Base-by-base conservation (phyloP, 768 basidiomycete species). In the Amyloporia xantha region DNA sequence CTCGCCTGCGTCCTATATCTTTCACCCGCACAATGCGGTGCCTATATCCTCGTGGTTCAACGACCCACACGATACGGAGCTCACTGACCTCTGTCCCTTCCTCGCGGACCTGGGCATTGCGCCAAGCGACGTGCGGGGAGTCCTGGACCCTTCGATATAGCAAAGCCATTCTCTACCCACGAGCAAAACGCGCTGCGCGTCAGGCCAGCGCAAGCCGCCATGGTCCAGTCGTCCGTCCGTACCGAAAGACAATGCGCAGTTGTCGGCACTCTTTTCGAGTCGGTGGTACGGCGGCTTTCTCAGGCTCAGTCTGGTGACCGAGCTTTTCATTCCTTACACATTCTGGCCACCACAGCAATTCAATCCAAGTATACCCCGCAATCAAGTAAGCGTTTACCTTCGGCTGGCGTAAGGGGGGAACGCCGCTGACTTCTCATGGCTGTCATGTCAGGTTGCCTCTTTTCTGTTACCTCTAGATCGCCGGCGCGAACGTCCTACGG, bases 1-100 rank as follows among this genome's bases (percentile, higher is more conserved):
- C 67, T 98, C 95, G 26, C 95, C 95, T 17, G 96, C 96, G 7
- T 96, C 91, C 11, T 99, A 98, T 70, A 95, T 98, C 50, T 99
- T 99, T 77, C 94, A 99, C 62, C 93, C 93, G 9, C 92, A 96
- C 72, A 98, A 98, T 64, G 96, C 95, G 30, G 95, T 97, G 4
- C 95, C 95, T 19, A 93, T 99, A 50, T 96, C 95, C 37, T 92
- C 91, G 50, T 99, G 95, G 95, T 99, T 99, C 74, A 98, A 97
- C 66, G 93, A 93, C 68, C 94, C 93, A 5, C 94, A 97, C 60
- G 94, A 98, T 62, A 95, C 95, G 37, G 94, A 98, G 66, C 77
- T 98, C 54, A 95, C 89, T 39, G 95, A 97, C 67, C 73, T 97
- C 41, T 84, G 92, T 49, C 91, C 92, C 25, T 97, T 99, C 78